Conservation (phyloP, 139 green algal species). For the Desmodesmus armatus region DNA sequence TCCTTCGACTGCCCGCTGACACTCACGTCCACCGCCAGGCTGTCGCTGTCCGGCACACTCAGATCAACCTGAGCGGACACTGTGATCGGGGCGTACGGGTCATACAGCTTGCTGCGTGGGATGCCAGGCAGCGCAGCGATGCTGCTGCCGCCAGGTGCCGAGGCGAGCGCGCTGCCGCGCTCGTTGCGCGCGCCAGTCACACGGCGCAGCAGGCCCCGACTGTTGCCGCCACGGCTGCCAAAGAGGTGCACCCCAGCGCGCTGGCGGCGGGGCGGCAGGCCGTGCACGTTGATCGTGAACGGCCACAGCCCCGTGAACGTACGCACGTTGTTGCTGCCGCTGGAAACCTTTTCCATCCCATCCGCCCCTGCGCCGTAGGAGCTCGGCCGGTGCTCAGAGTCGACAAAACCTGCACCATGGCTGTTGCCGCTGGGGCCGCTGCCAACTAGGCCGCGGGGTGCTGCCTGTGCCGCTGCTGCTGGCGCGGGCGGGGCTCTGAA, state of each 20-base stretch:
- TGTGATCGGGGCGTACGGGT: slow-evolving; percentile 38
- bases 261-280: neutral
- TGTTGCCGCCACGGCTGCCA: neutral
- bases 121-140: slow-evolving; percentile 14
- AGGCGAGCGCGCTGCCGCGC: neutral
- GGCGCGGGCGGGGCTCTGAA: too few relatives aligned
- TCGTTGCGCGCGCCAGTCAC: neutral
- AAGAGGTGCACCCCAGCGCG: neutral
- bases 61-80: neutral
- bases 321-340: too few relatives aligned
- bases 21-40: neutral
- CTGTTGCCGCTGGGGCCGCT: slow-evolving; percentile 7
- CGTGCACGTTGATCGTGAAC: too few relatives aligned
- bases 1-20: neutral
- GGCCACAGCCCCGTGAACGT: too few relatives aligned
- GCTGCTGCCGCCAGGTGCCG: neutral
- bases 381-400: too few relatives aligned
- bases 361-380: too few relatives aligned
- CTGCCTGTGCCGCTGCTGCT: too few relatives aligned
- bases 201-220: too few relatives aligned
- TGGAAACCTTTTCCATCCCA: too few relatives aligned
- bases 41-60: neutral
- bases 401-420: neutral
- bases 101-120: slow-evolving; percentile 44
- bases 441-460: too few relatives aligned